A percentile compares a stretch with the other conserved stretches of the same genome.
phyloP scores from a whole-genome alignment of 1,284 basidiomycete species.

The Leccinum solheimii region DNA sequence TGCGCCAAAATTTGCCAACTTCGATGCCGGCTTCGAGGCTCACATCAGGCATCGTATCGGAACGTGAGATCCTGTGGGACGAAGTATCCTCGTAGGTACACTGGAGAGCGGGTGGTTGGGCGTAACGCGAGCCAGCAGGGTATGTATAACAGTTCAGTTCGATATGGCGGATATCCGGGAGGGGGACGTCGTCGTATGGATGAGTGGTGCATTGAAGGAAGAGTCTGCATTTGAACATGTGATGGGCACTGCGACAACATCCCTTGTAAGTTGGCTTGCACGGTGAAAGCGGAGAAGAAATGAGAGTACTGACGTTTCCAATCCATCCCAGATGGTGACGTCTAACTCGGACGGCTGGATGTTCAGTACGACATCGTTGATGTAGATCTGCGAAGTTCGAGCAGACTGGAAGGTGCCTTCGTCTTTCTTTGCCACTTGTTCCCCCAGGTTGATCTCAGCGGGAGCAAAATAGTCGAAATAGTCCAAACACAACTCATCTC shows the following conservation, averaged over 20 bases:
- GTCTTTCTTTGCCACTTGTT: not conserved
- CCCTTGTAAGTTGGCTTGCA: not conserved
- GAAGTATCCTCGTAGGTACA: slow-evolving; percentile 17
- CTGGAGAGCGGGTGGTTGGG: slow-evolving; percentile 11
- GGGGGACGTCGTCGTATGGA: slow-evolving; percentile 10
- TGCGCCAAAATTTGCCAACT: slow-evolving; percentile 25
- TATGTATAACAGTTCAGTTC: slow-evolving; percentile 27
- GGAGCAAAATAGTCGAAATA: not conserved
- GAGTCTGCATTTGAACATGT: slow-evolving; percentile 27
- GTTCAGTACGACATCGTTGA: slow-evolving; percentile 18
- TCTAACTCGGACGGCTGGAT: slow-evolving; percentile 16
- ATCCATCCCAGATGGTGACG: slow-evolving; percentile 30
- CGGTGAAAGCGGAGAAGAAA: not conserved
- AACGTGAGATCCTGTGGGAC: not conserved
- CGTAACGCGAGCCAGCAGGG: slow-evolving; percentile 8
- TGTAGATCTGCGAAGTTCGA: not conserved
- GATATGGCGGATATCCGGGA: slow-evolving; percentile 16
- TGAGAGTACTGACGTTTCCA: slow-evolving; percentile 18
- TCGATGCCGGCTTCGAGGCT: slow-evolving; percentile 21
- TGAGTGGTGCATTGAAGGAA: slow-evolving; percentile 21
- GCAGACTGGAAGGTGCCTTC: not conserved
- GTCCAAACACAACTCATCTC: not conserved
- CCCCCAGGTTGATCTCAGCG: not conserved
- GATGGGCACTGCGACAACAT: slow-evolving; percentile 13
- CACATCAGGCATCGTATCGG: not conserved